Evolutionary conservation across 352 stramenopile genomes (phyloP), one percentile per base, ranked within the genome.

Genomic region (Pythium phragmiticola): DNA sequence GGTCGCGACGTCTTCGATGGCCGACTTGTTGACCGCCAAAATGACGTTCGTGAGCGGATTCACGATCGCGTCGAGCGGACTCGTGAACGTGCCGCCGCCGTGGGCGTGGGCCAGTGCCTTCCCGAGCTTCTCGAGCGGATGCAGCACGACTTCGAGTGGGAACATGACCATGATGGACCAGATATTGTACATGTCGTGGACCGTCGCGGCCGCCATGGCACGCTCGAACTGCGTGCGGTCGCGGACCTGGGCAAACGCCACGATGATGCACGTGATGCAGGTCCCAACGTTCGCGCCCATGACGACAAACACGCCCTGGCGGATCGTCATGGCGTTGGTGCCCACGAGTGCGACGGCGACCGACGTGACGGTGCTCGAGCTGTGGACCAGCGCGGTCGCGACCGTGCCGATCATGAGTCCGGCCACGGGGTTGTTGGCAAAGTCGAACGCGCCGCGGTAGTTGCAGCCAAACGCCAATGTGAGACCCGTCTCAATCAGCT

Each of bases 251-350:
- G 26, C 55, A 19, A 62, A 62, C 45, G 55, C 55, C 7, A 62
- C 55, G 14, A 62, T 54, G 26, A 63, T 63, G 56, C 56, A 63
- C 42, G 56, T 63, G 30, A 62, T 28, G 43, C 55, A 62, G 6
- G 55, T 62, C 28, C 55, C 55, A 11, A 86, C 89, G 66, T 94
- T 94, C 34, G 86, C 83, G 33, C 86, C 86, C 77, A 94, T 92
- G 46, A 95, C 74, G 65, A 94, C 88, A 61, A 78, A 87, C 53
- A 94, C 89, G 28, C 67, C 86, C 59, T 80, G 69, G 21, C 55
- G 55, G 21, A 54, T 62, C 4, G 55, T 62, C 55, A 62, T 62
- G 21, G 26, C 55, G 6, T n/a, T 43, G 5, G 55, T 36, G 9
- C 55, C 55, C 7, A 62, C 55, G 8, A 62, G 45, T 30, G 55